Percentiles rank a stretch among this genome's conserved stretches.
These are phyloP conservation scores for Cryptococcus deneoformans DNA, from an alignment of 1,284 basidiomycete species.

Conservation along the genomic window DNA sequence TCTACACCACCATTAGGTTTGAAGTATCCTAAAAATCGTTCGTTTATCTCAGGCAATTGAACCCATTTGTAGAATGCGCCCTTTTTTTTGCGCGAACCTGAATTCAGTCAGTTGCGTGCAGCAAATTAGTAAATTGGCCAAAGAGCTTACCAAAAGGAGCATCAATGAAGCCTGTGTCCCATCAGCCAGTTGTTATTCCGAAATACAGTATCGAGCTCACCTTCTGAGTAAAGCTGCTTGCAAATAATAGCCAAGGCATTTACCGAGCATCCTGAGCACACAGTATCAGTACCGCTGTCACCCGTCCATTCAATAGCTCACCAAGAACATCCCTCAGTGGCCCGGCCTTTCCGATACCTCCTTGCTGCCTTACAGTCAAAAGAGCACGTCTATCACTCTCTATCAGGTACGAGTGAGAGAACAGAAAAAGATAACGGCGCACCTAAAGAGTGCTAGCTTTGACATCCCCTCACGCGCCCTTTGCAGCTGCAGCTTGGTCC, in stretches of 20 bases:
- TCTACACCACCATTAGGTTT: constrained; percentile 7
- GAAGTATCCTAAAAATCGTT: constrained; percentile 10
- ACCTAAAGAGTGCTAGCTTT: constrained; percentile 1
- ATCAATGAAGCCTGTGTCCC: too few relatives aligned
- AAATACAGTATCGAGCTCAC: too few relatives aligned
- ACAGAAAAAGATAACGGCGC: background rate
- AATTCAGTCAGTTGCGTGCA: too few relatives aligned
- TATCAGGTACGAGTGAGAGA: background rate
- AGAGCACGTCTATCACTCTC: constrained; percentile 1
- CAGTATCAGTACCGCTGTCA: too few relatives aligned
- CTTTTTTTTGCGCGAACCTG: background rate
- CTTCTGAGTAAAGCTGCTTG: too few relatives aligned
- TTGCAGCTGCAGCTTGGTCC: constrained; percentile 2
- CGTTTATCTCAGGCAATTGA: background rate
- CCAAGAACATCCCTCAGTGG: background rate
- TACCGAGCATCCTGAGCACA: too few relatives aligned
- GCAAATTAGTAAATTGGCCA: too few relatives aligned
- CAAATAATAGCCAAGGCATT: too few relatives aligned
- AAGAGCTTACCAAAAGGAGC: too few relatives aligned
- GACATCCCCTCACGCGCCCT: constrained; percentile 2
- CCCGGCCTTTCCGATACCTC: background rate
- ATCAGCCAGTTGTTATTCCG: too few relatives aligned
- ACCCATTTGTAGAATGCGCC: background rate
- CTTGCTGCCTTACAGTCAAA: background rate
- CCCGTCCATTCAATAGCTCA: background rate